Percentiles rank a stretch among this genome's conserved stretches.
Conservation (phyloP, 257 asterid genomes). For the Avicennia marina region DNA sequence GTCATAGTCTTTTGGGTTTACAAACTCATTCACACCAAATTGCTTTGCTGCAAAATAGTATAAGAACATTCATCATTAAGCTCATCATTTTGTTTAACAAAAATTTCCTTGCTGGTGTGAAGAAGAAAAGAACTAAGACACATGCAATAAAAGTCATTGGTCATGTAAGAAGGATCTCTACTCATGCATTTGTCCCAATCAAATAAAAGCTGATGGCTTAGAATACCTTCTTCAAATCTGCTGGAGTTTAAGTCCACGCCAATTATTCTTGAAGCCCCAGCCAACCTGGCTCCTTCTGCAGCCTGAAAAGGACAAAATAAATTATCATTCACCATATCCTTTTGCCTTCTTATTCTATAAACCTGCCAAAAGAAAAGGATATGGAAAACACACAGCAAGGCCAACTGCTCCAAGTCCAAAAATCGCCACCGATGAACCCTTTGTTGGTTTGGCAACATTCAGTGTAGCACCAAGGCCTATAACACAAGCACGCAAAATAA, state of each 20-base stretch:
- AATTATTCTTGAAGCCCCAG: slow-evolving; percentile 74
- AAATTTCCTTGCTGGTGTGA: too few relatives aligned
- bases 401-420: slow-evolving; percentile 84
- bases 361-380: neutral
- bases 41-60: slow-evolving; percentile 43
- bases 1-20: slow-evolving; percentile 62
- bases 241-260: slow-evolving; percentile 55
- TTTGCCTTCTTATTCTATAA: neutral
- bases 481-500: neutral
- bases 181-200: neutral
- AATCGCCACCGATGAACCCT: slow-evolving; percentile 62
- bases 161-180: too few relatives aligned
- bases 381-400: slow-evolving; percentile 46
- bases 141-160: too few relatives aligned
- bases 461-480: slow-evolving; percentile 80
- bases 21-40: slow-evolving; percentile 74
- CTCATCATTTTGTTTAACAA: too few relatives aligned
- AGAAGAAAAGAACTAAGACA: too few relatives aligned
- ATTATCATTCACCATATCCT: neutral
- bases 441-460: slow-evolving; percentile 72
- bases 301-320: slow-evolving; percentile 35
- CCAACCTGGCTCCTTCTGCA: slow-evolving; percentile 78
- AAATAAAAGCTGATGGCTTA: neutral
- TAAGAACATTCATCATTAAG: neutral
- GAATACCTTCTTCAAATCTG: slow-evolving; percentile 49